A percentile compares a stretch with the other conserved stretches of the same genome.
Evolutionary conservation across 495 filamentous ascomycete genomes (phyloP).

Genomic region (Lepraria neglecta): DNA sequence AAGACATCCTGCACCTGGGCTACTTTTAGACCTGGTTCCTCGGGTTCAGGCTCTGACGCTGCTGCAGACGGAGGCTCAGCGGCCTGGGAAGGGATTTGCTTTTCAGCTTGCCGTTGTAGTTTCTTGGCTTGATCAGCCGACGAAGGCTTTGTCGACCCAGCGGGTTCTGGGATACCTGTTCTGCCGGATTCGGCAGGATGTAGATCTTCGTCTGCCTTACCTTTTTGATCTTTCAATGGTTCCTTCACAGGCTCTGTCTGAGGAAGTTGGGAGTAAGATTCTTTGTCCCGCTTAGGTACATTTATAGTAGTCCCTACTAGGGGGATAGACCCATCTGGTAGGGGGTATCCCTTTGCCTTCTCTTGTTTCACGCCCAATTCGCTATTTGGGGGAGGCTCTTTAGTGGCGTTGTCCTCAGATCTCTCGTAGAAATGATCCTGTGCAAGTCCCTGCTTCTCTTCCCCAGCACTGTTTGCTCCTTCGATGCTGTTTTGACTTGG

Average conservation of each 20-base stretch:
- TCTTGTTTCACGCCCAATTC: conserved; percentile 40
- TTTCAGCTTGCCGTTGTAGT: conserved; percentile 49
- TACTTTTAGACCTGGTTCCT: conserved; percentile 30
- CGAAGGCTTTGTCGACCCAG: conserved; percentile 34
- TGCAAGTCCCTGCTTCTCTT: conserved; percentile 32
- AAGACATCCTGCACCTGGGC: conserved; percentile 54
- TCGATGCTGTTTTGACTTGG: conserved; percentile 15
- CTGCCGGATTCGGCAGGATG: conserved; percentile 30
- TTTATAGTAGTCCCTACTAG: conserved; percentile 22
- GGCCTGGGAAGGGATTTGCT: conserved; percentile 47
- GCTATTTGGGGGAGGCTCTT: conserved; percentile 27
- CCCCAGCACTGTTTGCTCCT: neutral
- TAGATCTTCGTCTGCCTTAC: conserved; percentile 20
- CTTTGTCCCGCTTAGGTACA: conserved; percentile 22
- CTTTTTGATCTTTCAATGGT: conserved; percentile 23
- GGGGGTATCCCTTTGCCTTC: conserved; percentile 34
- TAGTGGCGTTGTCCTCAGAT: conserved; percentile 31
- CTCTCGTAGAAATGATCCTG: conserved; percentile 42
- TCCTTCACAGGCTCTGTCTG: conserved; percentile 27
- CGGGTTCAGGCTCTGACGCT: conserved; percentile 27
- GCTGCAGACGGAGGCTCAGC: conserved; percentile 35
- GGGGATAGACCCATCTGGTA: conserved; percentile 43
- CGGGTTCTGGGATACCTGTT: conserved; percentile 31
- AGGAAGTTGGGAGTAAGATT: conserved; percentile 23
- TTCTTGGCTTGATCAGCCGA: conserved; percentile 39